A percentile compares a stretch with the other conserved stretches of the same genome.
Evolutionary conservation across 2,329 filamentous ascomycete species (phyloP).

Genomic region (Cladosporium sp.): DNA sequence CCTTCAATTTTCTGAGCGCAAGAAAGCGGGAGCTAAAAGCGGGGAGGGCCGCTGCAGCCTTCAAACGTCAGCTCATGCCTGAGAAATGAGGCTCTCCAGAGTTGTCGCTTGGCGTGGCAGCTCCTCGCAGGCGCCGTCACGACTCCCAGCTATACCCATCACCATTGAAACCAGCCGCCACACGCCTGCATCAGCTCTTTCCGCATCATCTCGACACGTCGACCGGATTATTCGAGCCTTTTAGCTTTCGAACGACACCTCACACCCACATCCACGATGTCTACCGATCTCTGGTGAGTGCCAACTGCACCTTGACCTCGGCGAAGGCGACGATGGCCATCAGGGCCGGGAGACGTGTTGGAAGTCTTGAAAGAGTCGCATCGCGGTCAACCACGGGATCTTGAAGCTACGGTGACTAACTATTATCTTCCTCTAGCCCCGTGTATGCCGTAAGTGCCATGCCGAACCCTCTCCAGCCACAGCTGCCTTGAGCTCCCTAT

Average conservation of each 20-base stretch:
- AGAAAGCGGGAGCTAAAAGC: constrained; percentile 5
- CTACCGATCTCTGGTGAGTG: constrained; percentile 71
- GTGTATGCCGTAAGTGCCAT: constrained; percentile 91
- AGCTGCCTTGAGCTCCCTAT: constrained; percentile 4
- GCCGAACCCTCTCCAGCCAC: constrained; percentile 5
- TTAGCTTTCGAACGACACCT: constrained; percentile 1
- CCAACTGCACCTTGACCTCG: constrained; percentile 42
- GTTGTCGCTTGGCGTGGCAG: background rate
- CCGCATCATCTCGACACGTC: constrained; percentile 6
- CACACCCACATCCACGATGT: constrained; percentile 54
- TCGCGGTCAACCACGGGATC: background rate
- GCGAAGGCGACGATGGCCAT: background rate
- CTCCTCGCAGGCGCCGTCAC: constrained; percentile 6
- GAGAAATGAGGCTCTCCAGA: background rate
- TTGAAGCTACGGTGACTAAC: background rate
- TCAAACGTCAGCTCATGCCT: background rate
- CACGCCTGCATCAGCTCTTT: constrained; percentile 11
- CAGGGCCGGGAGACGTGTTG: constrained; percentile 13
- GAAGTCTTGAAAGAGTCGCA: background rate
- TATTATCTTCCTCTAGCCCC: constrained; percentile 61
- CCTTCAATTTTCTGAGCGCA: constrained; percentile 7
- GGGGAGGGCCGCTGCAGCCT: background rate
- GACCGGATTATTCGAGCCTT: background rate
- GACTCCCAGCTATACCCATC: constrained; percentile 12
- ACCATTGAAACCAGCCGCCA: constrained; percentile 11